These are phyloP conservation scores for Aethionema arabicum DNA, from an alignment of 345 rosid genomes.

Conservation along the genomic window DNA sequence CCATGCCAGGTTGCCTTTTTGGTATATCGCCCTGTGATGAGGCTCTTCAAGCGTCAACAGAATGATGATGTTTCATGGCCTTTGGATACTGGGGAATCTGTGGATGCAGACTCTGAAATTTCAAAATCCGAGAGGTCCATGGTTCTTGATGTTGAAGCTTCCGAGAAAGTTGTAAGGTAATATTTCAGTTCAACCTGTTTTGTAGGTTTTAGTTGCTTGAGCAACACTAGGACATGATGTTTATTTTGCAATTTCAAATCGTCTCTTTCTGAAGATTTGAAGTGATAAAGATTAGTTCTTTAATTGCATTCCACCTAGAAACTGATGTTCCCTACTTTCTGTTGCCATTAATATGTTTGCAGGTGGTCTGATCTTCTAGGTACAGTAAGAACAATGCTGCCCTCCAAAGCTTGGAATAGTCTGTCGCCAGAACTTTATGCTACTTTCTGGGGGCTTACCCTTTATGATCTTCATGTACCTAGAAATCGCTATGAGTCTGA, in stretches of 20 bases:
- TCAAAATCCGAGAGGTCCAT: slow-evolving; percentile 49
- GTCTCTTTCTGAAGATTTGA: slow-evolving; percentile 20
- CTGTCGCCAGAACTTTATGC: slow-evolving; percentile 97
- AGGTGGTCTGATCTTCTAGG: slow-evolving; percentile 97
- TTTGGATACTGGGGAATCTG: slow-evolving; percentile 54
- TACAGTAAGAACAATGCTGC: slow-evolving; percentile 85
- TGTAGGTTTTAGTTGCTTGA: slow-evolving; percentile 19
- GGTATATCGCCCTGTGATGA: slow-evolving; percentile 95
- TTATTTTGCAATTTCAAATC: slow-evolving; percentile 17
- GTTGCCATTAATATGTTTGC: slow-evolving; percentile 34
- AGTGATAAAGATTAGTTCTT: slow-evolving; percentile 13
- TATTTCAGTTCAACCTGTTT: slow-evolving; percentile 19
- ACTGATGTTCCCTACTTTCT: slow-evolving; percentile 13
- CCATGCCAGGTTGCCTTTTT: slow-evolving; percentile 82
- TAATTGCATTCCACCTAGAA: slow-evolving; percentile 9
- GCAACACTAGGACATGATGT: slow-evolving; percentile 16
- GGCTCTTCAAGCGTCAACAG: slow-evolving; percentile 79
- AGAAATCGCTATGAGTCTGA: slow-evolving; percentile 90
- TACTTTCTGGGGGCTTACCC: slow-evolving; percentile 96
- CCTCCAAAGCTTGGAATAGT: slow-evolving; percentile 98
- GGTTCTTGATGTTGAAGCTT: slow-evolving; percentile 65
- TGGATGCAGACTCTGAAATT: slow-evolving; percentile 34
- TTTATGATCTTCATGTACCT: slow-evolving; percentile 98
- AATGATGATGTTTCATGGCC: slow-evolving; percentile 86
- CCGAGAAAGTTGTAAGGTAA: slow-evolving; percentile 64